Percentiles rank a stretch among this genome's conserved stretches.
Evolutionary conservation across 176 grass and related monocot genomes (phyloP).

Genomic region (Phragmites australis): DNA sequence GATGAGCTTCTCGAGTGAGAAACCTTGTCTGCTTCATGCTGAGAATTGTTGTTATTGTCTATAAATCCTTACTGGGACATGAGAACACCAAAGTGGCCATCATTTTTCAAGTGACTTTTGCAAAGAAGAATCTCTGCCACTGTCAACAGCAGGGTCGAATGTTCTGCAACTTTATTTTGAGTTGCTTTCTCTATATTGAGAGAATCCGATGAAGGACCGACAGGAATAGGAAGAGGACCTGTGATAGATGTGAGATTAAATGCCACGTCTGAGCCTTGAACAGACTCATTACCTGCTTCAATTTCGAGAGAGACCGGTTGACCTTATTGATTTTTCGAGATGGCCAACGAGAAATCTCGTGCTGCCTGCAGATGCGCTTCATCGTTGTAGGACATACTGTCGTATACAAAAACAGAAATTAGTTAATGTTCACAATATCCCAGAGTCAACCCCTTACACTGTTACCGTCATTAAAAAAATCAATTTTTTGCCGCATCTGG

Average conservation of each 20-base stretch:
- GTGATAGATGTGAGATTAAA: slow-evolving; percentile 79
- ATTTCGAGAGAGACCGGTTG: slow-evolving; percentile 89
- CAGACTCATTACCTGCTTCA: slow-evolving; percentile 94
- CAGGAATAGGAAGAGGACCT: slow-evolving; percentile 66
- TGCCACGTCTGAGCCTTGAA: slow-evolving; percentile 69
- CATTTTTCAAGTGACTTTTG: slow-evolving; percentile 39
- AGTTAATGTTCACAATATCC: slow-evolving; percentile 16
- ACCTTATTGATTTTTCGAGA: slow-evolving; percentile 99
- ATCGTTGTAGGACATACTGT: slow-evolving; percentile 97
- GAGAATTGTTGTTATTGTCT: slow-evolving; percentile 38
- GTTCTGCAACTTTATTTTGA: slow-evolving; percentile 52
- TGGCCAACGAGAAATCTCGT: slow-evolving; percentile 91
- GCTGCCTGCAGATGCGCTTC: slow-evolving; percentile 98
- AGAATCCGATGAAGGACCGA: slow-evolving; percentile 52
- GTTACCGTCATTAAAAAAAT: slow-evolving; percentile 2
- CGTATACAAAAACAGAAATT: slow-evolving; percentile 35
- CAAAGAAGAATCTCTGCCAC: slow-evolving; percentile 33
- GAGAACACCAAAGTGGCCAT: slow-evolving; percentile 18
- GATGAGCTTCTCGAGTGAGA: slow-evolving; percentile 75
- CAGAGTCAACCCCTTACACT: not conserved
- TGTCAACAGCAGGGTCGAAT: slow-evolving; percentile 27
- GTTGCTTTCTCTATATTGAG: slow-evolving; percentile 56
- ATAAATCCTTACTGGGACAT: slow-evolving; percentile 45
- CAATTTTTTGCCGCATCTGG: not conserved
- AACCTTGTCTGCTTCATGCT: slow-evolving; percentile 51